Evolutionary conservation across 164 flowering plant genomes (phyloP).

Genomic region (Brasenia schreberi): DNA sequence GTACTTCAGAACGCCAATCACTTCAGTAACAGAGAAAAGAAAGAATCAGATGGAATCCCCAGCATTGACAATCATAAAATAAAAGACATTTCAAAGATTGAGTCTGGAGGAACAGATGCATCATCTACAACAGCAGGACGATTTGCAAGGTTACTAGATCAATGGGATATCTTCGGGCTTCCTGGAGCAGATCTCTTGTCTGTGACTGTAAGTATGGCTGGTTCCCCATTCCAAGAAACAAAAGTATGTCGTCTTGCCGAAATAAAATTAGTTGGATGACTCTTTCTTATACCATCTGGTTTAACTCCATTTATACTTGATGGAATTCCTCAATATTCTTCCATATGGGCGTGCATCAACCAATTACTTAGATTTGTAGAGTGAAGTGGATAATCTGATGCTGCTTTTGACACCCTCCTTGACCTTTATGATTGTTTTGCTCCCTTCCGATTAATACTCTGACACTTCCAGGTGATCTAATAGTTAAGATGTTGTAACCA

Average conservation of each 20-base stretch:
- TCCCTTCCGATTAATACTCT: no score
- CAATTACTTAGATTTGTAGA: not conserved
- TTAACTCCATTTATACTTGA: not conserved
- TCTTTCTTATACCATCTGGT: not conserved
- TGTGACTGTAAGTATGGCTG: slow-evolving; percentile 44
- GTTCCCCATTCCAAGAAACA: not conserved
- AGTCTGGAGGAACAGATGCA: slow-evolving; percentile 27
- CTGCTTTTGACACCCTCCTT: not conserved
- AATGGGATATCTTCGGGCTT: slow-evolving; percentile 70
- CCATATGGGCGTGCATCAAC: not conserved
- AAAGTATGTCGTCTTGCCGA: not conserved
- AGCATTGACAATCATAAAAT: slow-evolving; percentile 10
- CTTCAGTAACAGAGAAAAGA: slow-evolving; percentile 15
- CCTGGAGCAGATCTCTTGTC: slow-evolving; percentile 68
- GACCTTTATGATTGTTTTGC: no score
- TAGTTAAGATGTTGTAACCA: no score
- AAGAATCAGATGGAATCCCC: slow-evolving; percentile 34
- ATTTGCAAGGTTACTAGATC: slow-evolving; percentile 23
- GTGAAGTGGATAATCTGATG: not conserved
- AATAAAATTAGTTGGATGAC: not conserved
- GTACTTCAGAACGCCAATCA: slow-evolving; percentile 26
- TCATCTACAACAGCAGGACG: slow-evolving; percentile 17
- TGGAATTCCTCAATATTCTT: not conserved
- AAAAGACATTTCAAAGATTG: slow-evolving; percentile 20
- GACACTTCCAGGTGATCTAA: no score